Conservation (phyloP, 2,329 filamentous ascomycete species). For the Pseudogymnoascus sp. region DNA sequence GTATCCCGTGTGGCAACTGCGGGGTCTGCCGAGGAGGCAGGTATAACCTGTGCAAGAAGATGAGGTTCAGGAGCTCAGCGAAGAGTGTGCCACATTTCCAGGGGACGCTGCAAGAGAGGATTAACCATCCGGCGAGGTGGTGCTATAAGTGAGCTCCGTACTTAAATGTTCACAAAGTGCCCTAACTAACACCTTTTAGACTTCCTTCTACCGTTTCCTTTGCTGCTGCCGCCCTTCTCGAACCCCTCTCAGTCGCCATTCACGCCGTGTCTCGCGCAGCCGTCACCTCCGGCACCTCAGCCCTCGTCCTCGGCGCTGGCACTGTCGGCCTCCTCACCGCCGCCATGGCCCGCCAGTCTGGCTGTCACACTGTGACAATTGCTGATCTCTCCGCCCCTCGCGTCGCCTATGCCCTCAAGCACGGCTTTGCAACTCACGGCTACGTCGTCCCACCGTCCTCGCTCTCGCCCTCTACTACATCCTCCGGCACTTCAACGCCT, state of each 20-base stretch:
- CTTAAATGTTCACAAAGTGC: background rate
- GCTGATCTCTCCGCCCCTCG: conserved; percentile 64
- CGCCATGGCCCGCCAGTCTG: conserved; percentile 75
- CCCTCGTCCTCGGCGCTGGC: conserved; percentile 79
- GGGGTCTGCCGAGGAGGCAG: conserved; percentile 67
- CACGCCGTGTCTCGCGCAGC: conserved; percentile 71
- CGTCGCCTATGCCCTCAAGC: conserved; percentile 50
- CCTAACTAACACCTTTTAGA: background rate
- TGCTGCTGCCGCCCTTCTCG: conserved; percentile 84
- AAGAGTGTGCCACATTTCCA: conserved; percentile 58
- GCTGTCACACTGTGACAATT: conserved; percentile 70
- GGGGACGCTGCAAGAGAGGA: conserved; percentile 53
- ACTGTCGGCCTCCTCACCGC: conserved; percentile 83
- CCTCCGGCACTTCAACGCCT: conserved; percentile 43
- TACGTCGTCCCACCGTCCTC: conserved; percentile 44
- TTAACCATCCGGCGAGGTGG: conserved; percentile 55
- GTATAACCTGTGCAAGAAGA: conserved; percentile 84
- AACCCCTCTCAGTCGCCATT: conserved; percentile 80
- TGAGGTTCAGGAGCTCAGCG: conserved; percentile 60
- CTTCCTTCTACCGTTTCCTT: conserved; percentile 39
- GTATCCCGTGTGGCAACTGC: conserved; percentile 77
- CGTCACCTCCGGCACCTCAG: conserved; percentile 65
- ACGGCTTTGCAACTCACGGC: conserved; percentile 53
- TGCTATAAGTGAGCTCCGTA: conserved; percentile 47
- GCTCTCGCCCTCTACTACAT: conserved; percentile 37